Base-by-base conservation (phyloP, 495 filamentous ascomycete species). In the Parachaetomium inaequale region DNA sequence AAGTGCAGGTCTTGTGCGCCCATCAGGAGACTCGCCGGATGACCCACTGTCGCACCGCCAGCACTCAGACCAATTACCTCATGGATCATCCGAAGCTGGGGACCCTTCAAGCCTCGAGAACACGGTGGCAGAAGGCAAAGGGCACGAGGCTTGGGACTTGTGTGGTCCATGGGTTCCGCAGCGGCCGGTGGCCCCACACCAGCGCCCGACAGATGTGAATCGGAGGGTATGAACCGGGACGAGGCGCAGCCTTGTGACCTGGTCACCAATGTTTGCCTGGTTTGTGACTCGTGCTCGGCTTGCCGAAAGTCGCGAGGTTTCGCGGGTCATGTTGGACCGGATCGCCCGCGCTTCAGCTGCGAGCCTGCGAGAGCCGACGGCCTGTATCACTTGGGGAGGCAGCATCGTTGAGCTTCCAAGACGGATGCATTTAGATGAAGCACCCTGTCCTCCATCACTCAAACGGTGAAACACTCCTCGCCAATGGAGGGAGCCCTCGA, bases 171-270 rank as follows among this genome's bases (percentile, higher is more conserved):
- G 58, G 19, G 54, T 26, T 29, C 59, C 40, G 49, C 17, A 50
- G 14, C 17, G 49, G 47, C 49, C 59, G 54, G 40, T 46, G 19
- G 36, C 59, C 50, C 63, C 63, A 59, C 63, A 40, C 25, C 17
- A 54, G 19, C n/a, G 42, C 51, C 53, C 55, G 51, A 40, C 19
- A 36, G n/a, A 15, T 15, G 50, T 23, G 29, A 38, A 25, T 31
- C 61, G 26, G 49, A 10, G 51, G 23, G 55, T 34, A 11, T n/a
- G 38, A 43, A 43, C 36, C 12, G 4, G 14, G 15, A 47, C 32
- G 46, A 52, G 53, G 53, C 59, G 40, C 55, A 54, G 55, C 50
- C 62, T 21, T 58, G 62, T 63, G 62, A 63, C 62, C 56, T 21
- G 21, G 47, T 58, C 36, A 52, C 46, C 46, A 52, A 45, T 57